Evolutionary conservation across 371 early-diverging fungal species (phyloP), one percentile per base, ranked within the genome.

Genomic region (Mortierella sp.): DNA sequence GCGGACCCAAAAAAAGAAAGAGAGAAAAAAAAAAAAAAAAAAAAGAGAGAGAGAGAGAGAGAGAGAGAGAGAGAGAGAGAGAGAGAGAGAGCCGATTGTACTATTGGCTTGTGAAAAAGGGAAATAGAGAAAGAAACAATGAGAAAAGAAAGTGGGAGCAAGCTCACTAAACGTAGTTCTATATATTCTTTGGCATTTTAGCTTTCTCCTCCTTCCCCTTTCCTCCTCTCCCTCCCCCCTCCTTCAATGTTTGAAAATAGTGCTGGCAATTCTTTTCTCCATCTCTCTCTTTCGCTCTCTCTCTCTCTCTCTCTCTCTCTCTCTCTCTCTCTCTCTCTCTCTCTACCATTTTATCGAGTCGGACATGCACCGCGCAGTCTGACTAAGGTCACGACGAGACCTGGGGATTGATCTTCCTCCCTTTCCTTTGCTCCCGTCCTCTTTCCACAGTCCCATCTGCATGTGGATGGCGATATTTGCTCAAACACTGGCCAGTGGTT

Each of bases 1-100:
- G 12, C 15, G 21, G 25, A 28, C 29, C 3, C 62, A 29, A 26
- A 50, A 50, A 46, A 74, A 82, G 57, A 71, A 80, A 72, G 65
- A 64, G 21, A 28, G 62, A 46, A 30, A 44, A 21, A 45, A 47
- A 43, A 14, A 56, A 52, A 57, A 46, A 74, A 46, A 64, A 47
- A 45, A 64, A 46, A 69, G 29, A 44, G 28, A 45, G n/a, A 48
- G 64, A 60, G 60, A 56, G 60, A 56, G 63, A 64, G 43, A 69
- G 71, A 50, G 14, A 44, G 1, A 64, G 62, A 21, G 72, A 77
- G 52, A 11, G 53, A 56, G 59, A 61, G 62, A 48, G 19, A 60
- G 19, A 21, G 25, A 60, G 46, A 19, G 47, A 28, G 7, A 4
- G 12, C 12, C 15, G 19, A 26, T 23, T 25, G 46, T n/a, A 43